phyloP scores from a whole-genome alignment of 2,329 filamentous ascomycete species.

The Seiridium unicorne region DNA sequence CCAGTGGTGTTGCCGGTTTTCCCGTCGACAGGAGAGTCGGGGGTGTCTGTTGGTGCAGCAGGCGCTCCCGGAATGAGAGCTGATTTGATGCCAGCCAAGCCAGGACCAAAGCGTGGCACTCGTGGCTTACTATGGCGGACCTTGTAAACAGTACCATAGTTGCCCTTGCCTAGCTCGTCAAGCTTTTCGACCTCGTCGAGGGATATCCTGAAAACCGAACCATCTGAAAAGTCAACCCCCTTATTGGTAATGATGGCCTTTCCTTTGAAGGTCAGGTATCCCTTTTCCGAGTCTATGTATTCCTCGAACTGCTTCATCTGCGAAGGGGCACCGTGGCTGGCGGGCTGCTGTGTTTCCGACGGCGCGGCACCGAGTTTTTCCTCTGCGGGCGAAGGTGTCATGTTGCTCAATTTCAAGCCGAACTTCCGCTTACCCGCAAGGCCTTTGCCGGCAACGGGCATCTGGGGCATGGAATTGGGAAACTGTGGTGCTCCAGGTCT shows the following conservation, averaged over 20 bases:
- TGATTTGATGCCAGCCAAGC: conserved; percentile 49
- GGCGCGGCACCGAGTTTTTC: neutral
- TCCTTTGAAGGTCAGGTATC: conserved; percentile 87
- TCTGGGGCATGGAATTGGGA: conserved; percentile 50
- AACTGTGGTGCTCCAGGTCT: conserved; percentile 35
- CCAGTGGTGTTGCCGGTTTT: conserved; percentile 56
- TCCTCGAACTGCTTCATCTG: conserved; percentile 65
- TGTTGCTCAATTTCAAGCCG: conserved; percentile 61
- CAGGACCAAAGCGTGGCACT: conserved; percentile 57
- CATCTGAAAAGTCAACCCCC: conserved; percentile 89
- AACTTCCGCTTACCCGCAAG: conserved; percentile 64
- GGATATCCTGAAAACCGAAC: conserved; percentile 88
- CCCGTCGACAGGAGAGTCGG: conserved; percentile 19
- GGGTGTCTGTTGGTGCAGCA: conserved; percentile 23
- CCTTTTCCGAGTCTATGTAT: conserved; percentile 87
- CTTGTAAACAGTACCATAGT: conserved; percentile 98
- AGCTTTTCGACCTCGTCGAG: conserved; percentile 89
- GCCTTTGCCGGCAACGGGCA: conserved; percentile 34
- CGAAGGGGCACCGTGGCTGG: conserved; percentile 34
- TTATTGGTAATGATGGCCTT: conserved; percentile 86
- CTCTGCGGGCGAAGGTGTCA: conserved; percentile 28
- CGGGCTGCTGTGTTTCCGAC: conserved; percentile 27
- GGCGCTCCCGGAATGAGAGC: conserved; percentile 36
- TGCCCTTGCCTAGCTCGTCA: conserved; percentile 93
- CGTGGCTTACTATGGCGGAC: conserved; percentile 76